phyloP scores from a whole-genome alignment of 1,284 basidiomycete species.

The Phellopilus nigrolimitatus region DNA sequence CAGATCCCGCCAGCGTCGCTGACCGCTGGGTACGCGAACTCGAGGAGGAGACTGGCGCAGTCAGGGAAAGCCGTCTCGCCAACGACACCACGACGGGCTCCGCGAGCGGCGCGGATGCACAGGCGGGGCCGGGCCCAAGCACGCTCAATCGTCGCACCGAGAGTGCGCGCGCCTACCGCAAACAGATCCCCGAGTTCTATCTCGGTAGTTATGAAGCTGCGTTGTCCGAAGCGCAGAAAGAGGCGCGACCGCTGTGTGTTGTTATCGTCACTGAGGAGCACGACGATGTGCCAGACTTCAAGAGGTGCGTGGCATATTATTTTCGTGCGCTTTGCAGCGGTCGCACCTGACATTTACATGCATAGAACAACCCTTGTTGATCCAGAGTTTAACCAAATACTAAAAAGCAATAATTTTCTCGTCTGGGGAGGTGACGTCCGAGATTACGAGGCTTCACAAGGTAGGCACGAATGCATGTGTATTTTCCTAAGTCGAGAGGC shows the following conservation, averaged over 20 bases:
- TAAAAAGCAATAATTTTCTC: slow-evolving; percentile 68
- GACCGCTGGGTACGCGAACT: slow-evolving; percentile 73
- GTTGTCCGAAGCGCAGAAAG: slow-evolving; percentile 63
- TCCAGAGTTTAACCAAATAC: slow-evolving; percentile 55
- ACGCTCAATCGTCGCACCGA: slow-evolving; percentile 22
- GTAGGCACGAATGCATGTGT: slow-evolving; percentile 38
- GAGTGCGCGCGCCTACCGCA: slow-evolving; percentile 28
- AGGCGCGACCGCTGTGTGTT: slow-evolving; percentile 74
- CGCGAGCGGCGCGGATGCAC: slow-evolving; percentile 34
- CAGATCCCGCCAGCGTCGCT: slow-evolving; percentile 45
- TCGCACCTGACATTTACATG: not conserved
- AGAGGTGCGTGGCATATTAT: slow-evolving; percentile 45
- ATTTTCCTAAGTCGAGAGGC: not conserved
- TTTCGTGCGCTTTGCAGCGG: not conserved
- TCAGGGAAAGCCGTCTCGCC: slow-evolving; percentile 42
- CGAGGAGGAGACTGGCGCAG: slow-evolving; percentile 76
- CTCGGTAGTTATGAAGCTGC: slow-evolving; percentile 82
- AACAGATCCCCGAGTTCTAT: slow-evolving; percentile 74
- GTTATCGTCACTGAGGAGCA: slow-evolving; percentile 89
- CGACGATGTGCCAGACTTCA: slow-evolving; percentile 84
- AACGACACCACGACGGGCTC: slow-evolving; percentile 27
- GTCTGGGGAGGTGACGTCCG: slow-evolving; percentile 86
- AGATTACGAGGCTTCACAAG: slow-evolving; percentile 79
- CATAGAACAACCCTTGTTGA: slow-evolving; percentile 73
- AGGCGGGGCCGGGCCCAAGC: slow-evolving; percentile 24